A percentile compares a stretch with the other conserved stretches of the same genome.
phyloP scores from a whole-genome alignment of 192 early-diverging fungal species.

The Bifiguratus adelaidae region DNA sequence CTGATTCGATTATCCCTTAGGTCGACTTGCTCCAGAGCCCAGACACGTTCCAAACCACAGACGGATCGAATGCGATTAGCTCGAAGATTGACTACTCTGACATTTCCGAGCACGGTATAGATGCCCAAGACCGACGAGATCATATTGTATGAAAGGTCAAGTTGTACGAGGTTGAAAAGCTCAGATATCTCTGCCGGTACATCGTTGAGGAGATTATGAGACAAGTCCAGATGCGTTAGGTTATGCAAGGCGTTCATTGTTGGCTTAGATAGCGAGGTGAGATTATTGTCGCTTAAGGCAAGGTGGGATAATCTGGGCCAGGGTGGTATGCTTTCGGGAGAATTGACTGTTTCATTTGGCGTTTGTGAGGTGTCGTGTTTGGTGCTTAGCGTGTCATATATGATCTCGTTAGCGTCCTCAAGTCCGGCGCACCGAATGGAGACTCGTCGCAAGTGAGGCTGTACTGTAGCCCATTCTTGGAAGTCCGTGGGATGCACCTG shows the following conservation, averaged over 20 bases:
- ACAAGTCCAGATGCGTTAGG: slow-evolving; percentile 35
- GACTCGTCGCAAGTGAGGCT: too few relatives aligned
- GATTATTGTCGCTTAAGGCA: slow-evolving; percentile 33
- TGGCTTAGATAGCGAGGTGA: slow-evolving; percentile 28
- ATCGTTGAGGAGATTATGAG: slow-evolving; percentile 34
- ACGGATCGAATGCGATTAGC: slow-evolving; percentile 35
- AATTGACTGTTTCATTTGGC: too few relatives aligned
- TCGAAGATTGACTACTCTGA: slow-evolving; percentile 32
- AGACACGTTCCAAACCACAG: slow-evolving; percentile 42
- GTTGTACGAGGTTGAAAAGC: slow-evolving; percentile 31
- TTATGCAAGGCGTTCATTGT: slow-evolving; percentile 21
- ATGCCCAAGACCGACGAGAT: slow-evolving; percentile 31
- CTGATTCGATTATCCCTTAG: slow-evolving; percentile 38
- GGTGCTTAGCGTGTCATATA: too few relatives aligned
- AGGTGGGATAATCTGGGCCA: slow-evolving; percentile 28
- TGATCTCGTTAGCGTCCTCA: too few relatives aligned
- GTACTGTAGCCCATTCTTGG: too few relatives aligned
- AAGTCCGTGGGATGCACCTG: slow-evolving; percentile 37
- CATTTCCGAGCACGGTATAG: slow-evolving; percentile 36
- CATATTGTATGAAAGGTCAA: slow-evolving; percentile 48
- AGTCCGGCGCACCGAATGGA: too few relatives aligned
- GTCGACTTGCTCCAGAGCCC: slow-evolving; percentile 41
- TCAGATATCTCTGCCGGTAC: slow-evolving; percentile 25
- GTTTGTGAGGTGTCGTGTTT: too few relatives aligned
- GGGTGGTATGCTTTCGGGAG: slow-evolving; percentile 14